phyloP scores from a whole-genome alignment of 495 filamentous ascomycete species.

The Oleoguttula mirabilis region DNA sequence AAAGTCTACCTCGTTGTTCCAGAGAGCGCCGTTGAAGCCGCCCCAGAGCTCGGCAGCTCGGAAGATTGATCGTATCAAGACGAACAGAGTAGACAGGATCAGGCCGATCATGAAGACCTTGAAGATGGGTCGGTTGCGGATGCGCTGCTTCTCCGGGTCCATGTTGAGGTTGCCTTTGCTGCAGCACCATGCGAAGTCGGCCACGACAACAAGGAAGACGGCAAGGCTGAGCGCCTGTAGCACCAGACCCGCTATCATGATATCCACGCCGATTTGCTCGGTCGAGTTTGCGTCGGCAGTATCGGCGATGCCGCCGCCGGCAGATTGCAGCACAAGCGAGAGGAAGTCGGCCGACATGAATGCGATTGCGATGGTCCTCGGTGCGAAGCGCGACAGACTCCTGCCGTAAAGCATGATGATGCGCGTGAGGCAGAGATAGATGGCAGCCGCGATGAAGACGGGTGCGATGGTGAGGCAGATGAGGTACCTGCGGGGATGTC shows the following conservation, averaged over 20 bases:
- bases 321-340: slow-evolving; percentile 50
- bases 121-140: slow-evolving; percentile 9
- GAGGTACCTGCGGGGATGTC: slow-evolving; percentile 37
- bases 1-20: slow-evolving; percentile 48
- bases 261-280: slow-evolving; percentile 40
- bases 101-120: slow-evolving; percentile 18
- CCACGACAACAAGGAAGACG: slow-evolving; percentile 40
- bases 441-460: slow-evolving; percentile 49
- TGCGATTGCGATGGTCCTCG: slow-evolving; percentile 40
- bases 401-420: slow-evolving; percentile 48
- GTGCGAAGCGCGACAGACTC: slow-evolving; percentile 49
- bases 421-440: slow-evolving; percentile 52
- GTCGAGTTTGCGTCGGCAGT: slow-evolving; percentile 32
- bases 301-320: slow-evolving; percentile 49
- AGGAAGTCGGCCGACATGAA: slow-evolving; percentile 54
- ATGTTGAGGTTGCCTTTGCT: slow-evolving; percentile 3
- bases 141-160: slow-evolving; percentile 5
- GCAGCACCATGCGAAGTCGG: slow-evolving; percentile 37
- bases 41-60: slow-evolving; percentile 51
- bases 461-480: slow-evolving; percentile 53
- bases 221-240: slow-evolving; percentile 44
- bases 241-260: slow-evolving; percentile 54
- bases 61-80: slow-evolving; percentile 51
- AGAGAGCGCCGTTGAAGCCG: slow-evolving; percentile 50
- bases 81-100: slow-evolving; percentile 43